Evolutionary conservation across 768 basidiomycete species (phyloP).

Genomic region (Strobilomyces dryophilus): DNA sequence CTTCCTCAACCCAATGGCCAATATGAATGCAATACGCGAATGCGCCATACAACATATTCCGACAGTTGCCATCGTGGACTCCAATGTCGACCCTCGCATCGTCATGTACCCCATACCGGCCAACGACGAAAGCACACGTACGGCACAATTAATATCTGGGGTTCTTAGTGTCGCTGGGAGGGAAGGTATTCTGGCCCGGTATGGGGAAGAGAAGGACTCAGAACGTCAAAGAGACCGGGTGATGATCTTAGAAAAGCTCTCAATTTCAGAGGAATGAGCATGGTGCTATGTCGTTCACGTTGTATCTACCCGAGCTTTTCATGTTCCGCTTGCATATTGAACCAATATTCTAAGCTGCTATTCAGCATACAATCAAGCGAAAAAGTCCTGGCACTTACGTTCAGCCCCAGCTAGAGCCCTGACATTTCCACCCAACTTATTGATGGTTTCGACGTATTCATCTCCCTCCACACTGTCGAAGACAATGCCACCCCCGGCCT

Average conservation of each 20-base stretch:
- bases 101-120: conserved; percentile 99
- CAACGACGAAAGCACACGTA: conserved; percentile 92
- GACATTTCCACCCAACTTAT: conserved; percentile 88
- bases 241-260: conserved; percentile 25
- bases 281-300: conserved; percentile 3
- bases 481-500: conserved; percentile 97
- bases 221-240: conserved; percentile 24
- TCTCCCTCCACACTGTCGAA: conserved; percentile 96
- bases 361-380: conserved; percentile 16
- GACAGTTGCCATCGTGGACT: conserved; percentile 91
- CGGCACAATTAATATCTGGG: conserved; percentile 88
- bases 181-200: conserved; percentile 57
- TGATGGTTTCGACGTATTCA: conserved; percentile 94
- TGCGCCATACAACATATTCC: conserved; percentile 88
- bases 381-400: conserved; percentile 47
- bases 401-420: conserved; percentile 85
- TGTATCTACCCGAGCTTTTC: conserved; percentile 23
- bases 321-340: conserved; percentile 53
- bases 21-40: conserved; percentile 85
- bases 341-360: conserved; percentile 58
- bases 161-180: conserved; percentile 85
- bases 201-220: conserved; percentile 25
- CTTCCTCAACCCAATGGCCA: conserved; percentile 85
- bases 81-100: conserved; percentile 90
- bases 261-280: conserved; percentile 15